phyloP scores from a whole-genome alignment of 495 filamentous ascomycete species.

The Penicillium fimorum region DNA sequence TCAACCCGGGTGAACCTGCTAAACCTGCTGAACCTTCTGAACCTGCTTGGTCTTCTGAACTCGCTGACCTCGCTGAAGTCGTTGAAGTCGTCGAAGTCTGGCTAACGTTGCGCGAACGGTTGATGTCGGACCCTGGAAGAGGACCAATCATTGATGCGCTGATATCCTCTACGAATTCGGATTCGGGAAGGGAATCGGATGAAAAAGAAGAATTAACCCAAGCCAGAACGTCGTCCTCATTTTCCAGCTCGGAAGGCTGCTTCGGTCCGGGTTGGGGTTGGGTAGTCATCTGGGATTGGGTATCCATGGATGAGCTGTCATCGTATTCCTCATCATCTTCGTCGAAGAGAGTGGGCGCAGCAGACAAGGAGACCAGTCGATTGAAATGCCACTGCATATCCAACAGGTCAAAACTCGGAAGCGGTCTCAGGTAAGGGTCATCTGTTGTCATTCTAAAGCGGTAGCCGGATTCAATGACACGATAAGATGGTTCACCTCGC shows the following conservation, averaged over 20 bases:
- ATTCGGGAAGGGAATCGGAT: background rate
- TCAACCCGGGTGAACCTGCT: background rate
- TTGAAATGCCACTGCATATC: slow-evolving; percentile 19
- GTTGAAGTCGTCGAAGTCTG: background rate
- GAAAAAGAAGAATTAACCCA: background rate
- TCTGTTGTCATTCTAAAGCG: slow-evolving; percentile 11
- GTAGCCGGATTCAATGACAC: slow-evolving; percentile 13
- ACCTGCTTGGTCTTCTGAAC: background rate
- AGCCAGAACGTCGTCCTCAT: background rate
- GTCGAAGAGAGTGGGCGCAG: slow-evolving; percentile 14
- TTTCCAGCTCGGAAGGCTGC: too few species aligned
- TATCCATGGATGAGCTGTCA: background rate
- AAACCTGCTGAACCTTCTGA: background rate
- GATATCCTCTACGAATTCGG: background rate
- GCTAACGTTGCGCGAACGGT: background rate
- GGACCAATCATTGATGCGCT: background rate
- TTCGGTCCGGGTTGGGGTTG: too few species aligned
- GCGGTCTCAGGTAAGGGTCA: slow-evolving; percentile 10
- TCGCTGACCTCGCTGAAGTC: background rate
- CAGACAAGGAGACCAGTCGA: slow-evolving; percentile 14
- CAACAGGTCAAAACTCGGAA: slow-evolving; percentile 17
- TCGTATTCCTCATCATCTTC: slow-evolving; percentile 22
- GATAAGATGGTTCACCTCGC: background rate
- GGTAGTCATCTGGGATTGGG: background rate
- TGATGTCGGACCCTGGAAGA: background rate